phyloP scores from a whole-genome alignment of 495 filamentous ascomycete genomes.

The Copromyces sp. region DNA sequence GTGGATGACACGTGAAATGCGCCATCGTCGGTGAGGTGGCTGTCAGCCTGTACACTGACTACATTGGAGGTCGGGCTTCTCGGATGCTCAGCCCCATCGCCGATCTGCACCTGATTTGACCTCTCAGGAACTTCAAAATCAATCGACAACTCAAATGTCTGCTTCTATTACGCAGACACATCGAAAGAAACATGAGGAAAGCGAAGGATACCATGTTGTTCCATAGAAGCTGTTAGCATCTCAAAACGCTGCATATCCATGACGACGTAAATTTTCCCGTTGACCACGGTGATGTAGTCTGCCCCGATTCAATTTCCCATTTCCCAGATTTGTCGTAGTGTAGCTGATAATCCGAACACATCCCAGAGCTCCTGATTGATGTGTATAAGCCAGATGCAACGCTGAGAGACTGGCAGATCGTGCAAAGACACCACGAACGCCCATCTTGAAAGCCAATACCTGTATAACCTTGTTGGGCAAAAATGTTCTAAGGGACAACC shows the following conservation, averaged over 20 bases:
- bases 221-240: not conserved
- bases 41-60: not conserved
- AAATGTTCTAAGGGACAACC: not conserved
- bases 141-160: not conserved
- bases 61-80: not conserved
- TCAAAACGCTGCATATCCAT: not conserved
- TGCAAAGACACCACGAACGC: not conserved
- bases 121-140: not conserved
- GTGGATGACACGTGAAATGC: not conserved
- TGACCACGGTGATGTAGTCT: not conserved
- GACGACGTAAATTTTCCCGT: not conserved
- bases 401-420: not conserved
- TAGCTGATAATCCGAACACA: not conserved
- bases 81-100: not conserved
- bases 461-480: not conserved
- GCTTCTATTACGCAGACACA: not conserved
- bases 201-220: not conserved
- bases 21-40: not conserved
- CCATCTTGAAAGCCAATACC: not conserved
- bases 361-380: not conserved
- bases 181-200: not conserved
- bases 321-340: not conserved
- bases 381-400: not conserved
- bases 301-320: not conserved
- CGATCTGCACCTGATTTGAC: not conserved